Conservation (phyloP, 345 rosid genomes). For the Geranium brycei region DNA sequence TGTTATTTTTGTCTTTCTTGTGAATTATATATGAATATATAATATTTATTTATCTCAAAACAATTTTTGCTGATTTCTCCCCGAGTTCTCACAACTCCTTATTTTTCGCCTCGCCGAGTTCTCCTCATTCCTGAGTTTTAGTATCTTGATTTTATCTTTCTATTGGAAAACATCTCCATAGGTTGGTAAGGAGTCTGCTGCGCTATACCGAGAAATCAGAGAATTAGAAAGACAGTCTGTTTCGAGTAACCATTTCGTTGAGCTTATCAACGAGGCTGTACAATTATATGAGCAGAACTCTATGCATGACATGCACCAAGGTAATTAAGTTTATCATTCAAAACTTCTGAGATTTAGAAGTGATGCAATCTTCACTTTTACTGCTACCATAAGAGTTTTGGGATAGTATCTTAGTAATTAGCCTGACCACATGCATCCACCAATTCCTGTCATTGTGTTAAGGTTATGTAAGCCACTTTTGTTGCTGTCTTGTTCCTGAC, state of each 20-base stretch:
- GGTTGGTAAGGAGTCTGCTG: slow-evolving; percentile 50
- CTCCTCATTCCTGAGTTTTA: not conserved
- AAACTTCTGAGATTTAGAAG: not conserved
- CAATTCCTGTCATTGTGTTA: too few relatives aligned
- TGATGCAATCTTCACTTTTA: not conserved
- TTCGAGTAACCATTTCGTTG: slow-evolving; percentile 31
- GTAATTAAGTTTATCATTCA: slow-evolving; percentile 19
- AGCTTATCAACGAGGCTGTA: slow-evolving; percentile 39
- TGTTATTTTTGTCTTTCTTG: too few relatives aligned
- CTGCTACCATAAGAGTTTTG: not conserved
- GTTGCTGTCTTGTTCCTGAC: too few relatives aligned
- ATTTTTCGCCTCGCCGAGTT: not conserved
- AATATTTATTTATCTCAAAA: too few relatives aligned
- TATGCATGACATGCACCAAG: slow-evolving; percentile 38
- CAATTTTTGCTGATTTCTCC: too few relatives aligned
- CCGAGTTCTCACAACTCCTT: too few relatives aligned
- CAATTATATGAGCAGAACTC: slow-evolving; percentile 37
- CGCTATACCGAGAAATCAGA: slow-evolving; percentile 46
- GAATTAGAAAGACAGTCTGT: slow-evolving; percentile 40
- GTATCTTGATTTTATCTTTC: not conserved
- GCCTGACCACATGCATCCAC: too few relatives aligned
- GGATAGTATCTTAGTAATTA: too few relatives aligned
- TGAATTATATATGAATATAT: too few relatives aligned
- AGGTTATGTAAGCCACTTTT: too few relatives aligned
- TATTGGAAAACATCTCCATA: slow-evolving; percentile 10